These are phyloP conservation scores for Arthrobotrys iridis DNA, from an alignment of 2,329 filamentous ascomycete genomes.

Conservation along the genomic window DNA sequence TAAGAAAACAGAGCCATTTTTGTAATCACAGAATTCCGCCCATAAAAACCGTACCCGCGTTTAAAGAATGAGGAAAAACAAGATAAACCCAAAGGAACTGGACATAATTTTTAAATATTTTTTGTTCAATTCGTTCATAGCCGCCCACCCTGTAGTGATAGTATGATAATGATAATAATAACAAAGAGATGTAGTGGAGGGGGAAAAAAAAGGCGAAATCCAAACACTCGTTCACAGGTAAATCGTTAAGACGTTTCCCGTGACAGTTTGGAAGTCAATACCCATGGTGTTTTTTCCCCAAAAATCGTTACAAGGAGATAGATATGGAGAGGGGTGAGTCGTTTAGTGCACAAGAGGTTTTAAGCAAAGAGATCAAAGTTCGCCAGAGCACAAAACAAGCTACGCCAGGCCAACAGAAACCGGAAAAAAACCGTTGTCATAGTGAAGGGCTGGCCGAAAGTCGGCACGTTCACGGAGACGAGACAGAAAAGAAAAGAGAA, in stretches of 20 bases:
- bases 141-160: background rate
- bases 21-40: constrained; percentile 1
- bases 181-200: background rate
- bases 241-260: no score
- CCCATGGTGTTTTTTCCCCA: no score
- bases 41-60: background rate
- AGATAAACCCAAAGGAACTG: background rate
- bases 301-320: background rate
- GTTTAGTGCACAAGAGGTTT: background rate
- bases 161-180: background rate
- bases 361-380: background rate
- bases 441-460: background rate
- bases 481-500: no score
- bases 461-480: no score
- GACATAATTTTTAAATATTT: background rate
- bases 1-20: background rate
- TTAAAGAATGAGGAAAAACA: background rate
- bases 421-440: background rate
- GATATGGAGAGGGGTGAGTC: background rate
- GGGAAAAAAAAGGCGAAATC: background rate
- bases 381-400: constrained; percentile 3
- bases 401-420: background rate
- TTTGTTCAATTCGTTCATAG: constrained; percentile 11
- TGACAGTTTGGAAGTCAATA: no score
- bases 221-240: background rate